Conservation (phyloP, 1,139 yeast genomes). For the Blastobotrys capitulatus region DNA sequence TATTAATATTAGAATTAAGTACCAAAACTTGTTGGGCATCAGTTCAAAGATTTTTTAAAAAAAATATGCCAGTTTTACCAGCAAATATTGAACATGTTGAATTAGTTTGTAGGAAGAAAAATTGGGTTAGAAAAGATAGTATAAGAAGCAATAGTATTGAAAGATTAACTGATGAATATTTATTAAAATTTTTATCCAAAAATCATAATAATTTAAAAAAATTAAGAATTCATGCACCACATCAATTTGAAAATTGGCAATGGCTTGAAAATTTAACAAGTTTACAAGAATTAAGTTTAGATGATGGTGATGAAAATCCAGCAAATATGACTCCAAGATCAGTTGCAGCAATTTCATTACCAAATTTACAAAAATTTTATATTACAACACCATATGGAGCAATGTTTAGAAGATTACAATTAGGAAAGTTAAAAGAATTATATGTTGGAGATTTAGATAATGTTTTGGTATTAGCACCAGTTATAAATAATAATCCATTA, state of each 20-base stretch:
- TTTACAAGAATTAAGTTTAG: conserved; percentile 4
- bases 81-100: conserved; percentile 7
- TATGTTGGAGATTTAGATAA: conserved; percentile 12
- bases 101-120: background rate
- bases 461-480: conserved; percentile 7
- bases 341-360: conserved; percentile 1
- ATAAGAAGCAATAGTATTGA: background rate
- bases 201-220: background rate
- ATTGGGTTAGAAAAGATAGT: conserved; percentile 2
- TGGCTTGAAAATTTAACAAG: conserved; percentile 4
- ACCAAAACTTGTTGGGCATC: conserved; percentile 9
- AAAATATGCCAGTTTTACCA: conserved; percentile 5
- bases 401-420: conserved; percentile 8
- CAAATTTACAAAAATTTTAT: conserved; percentile 4
- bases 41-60: conserved; percentile 9
- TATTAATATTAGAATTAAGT: conserved; percentile 3
- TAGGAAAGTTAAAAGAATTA: conserved; percentile 4
- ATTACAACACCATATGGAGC: conserved; percentile 12
- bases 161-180: conserved; percentile 6
- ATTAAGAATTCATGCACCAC: conserved; percentile 7
- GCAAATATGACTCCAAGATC: conserved; percentile 3
- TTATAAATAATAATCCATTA: conserved; percentile 1
- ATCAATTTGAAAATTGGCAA: conserved; percentile 8
- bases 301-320: conserved; percentile 12
- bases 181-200: conserved; percentile 1